Percentiles rank a stretch among this genome's conserved stretches.
These are phyloP conservation scores for Lipomyces mesembrius DNA, from an alignment of 805 yeast species.

Conservation along the genomic window DNA sequence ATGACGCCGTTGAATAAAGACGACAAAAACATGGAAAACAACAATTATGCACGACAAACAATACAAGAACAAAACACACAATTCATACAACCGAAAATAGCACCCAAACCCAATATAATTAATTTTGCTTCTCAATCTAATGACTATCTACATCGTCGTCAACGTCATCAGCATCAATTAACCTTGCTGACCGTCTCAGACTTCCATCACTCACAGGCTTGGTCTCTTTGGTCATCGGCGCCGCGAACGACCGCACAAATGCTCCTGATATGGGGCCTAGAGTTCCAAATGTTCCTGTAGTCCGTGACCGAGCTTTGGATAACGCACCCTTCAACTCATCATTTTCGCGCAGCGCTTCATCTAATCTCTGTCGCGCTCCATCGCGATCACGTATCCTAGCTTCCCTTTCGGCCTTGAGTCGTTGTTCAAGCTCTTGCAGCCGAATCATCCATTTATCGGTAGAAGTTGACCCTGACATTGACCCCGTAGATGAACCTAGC, in stretches of 20 bases:
- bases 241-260: slow-evolving; percentile 20
- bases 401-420: slow-evolving; percentile 40
- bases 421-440: slow-evolving; percentile 38
- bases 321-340: slow-evolving; percentile 15
- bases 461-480: slow-evolving; percentile 10
- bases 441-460: slow-evolving; percentile 35
- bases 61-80: not conserved
- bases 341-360: slow-evolving; percentile 32
- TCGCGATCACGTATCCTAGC: slow-evolving; percentile 39
- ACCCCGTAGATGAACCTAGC: slow-evolving; percentile 15
- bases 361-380: slow-evolving; percentile 38
- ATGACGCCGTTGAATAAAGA: not conserved
- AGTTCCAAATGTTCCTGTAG: slow-evolving; percentile 19
- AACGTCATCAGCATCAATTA: slow-evolving; percentile 11
- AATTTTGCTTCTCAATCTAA: not conserved
- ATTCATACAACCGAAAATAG: not conserved
- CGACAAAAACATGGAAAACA: too few species aligned
- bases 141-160: slow-evolving; percentile 23
- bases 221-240: not conserved
- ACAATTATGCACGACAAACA: not conserved
- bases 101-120: slow-evolving; percentile 1
- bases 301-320: slow-evolving; percentile 16
- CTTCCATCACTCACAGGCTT: not conserved
- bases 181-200: not conserved
- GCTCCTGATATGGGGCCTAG: slow-evolving; percentile 14